Conservation (phyloP, 2,329 filamentous ascomycete genomes). For the Ambrosiella xylebori region DNA sequence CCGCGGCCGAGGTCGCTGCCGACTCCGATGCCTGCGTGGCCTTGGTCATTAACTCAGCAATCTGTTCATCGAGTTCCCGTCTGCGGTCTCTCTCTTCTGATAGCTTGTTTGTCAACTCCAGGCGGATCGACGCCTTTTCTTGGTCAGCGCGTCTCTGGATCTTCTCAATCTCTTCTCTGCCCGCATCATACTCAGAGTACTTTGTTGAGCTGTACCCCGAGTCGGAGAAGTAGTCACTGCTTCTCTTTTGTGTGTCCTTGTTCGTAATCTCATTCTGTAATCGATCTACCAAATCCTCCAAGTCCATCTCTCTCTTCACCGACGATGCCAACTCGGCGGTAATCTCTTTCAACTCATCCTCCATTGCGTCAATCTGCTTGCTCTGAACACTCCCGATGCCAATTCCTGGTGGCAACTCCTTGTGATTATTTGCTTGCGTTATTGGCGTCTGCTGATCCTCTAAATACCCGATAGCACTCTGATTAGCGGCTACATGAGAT, state of each 20-base stretch:
- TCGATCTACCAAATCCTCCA: conserved; percentile 84
- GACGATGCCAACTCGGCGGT: conserved; percentile 83
- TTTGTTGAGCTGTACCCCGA: conserved; percentile 77
- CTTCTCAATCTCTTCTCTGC: conserved; percentile 58
- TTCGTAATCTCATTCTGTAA: conserved; percentile 61
- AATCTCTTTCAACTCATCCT: conserved; percentile 85
- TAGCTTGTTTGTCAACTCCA: conserved; percentile 70
- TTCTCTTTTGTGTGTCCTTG: conserved; percentile 48
- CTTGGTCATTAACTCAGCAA: conserved; percentile 64
- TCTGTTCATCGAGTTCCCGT: conserved; percentile 63
- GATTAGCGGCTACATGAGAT: conserved; percentile 17
- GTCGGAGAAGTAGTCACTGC: conserved; percentile 96
- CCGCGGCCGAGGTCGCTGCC: conserved; percentile 38
- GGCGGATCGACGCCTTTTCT: conserved; percentile 70
- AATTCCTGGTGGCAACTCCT: background rate
- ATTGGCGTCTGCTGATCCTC: conserved; percentile 37
- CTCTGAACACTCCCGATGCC: background rate
- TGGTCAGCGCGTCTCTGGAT: conserved; percentile 74
- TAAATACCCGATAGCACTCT: conserved; percentile 30
- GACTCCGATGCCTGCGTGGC: conserved; percentile 45
- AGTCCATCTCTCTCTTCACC: conserved; percentile 86
- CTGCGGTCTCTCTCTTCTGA: conserved; percentile 70
- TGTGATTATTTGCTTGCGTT: conserved; percentile 13
- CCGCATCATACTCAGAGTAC: conserved; percentile 43
- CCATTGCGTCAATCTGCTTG: conserved; percentile 62